Conservation (phyloP, 108 stramenopile genomes). For the Conticribra weissflogii region DNA sequence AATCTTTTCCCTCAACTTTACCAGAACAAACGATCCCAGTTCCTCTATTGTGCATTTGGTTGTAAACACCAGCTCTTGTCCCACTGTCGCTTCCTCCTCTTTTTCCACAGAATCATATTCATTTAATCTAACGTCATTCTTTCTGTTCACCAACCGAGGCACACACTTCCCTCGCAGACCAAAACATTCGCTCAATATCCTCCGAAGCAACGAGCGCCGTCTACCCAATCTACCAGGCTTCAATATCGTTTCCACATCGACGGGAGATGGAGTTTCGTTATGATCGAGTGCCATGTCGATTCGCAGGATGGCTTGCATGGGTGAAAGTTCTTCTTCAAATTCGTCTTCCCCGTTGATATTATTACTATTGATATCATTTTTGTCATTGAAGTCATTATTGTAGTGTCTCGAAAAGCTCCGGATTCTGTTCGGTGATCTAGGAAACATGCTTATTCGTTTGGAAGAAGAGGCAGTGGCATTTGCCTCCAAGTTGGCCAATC, state of each 20-base stretch:
- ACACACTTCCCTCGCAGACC: constrained; percentile 76
- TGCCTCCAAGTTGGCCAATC: constrained; percentile 48
- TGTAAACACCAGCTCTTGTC: constrained; percentile 41
- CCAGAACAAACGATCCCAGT: constrained; percentile 54
- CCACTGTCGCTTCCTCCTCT: not conserved
- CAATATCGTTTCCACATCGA: constrained; percentile 67
- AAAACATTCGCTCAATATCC: constrained; percentile 67
- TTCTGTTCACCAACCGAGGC: constrained; percentile 26
- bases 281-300: constrained; percentile 62
- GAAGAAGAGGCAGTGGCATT: constrained; percentile 7
- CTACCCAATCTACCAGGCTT: constrained; percentile 51
- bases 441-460: constrained; percentile 22
- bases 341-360: not conserved
- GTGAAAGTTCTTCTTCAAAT: constrained; percentile 3
- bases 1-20: constrained; percentile 26
- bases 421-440: not conserved
- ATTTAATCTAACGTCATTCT: no score
- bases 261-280: constrained; percentile 36
- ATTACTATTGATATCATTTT: constrained; percentile 2
- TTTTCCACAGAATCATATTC: constrained; percentile 5
- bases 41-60: constrained; percentile 53
- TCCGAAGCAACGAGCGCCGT: constrained; percentile 51
- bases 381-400: constrained; percentile 6
- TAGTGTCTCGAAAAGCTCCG: no score
- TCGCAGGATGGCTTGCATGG: constrained; percentile 59